Evolutionary conservation across 768 basidiomycete species (phyloP), one percentile per base, ranked within the genome.

Genomic region (Hydnomerulius pinastri): DNA sequence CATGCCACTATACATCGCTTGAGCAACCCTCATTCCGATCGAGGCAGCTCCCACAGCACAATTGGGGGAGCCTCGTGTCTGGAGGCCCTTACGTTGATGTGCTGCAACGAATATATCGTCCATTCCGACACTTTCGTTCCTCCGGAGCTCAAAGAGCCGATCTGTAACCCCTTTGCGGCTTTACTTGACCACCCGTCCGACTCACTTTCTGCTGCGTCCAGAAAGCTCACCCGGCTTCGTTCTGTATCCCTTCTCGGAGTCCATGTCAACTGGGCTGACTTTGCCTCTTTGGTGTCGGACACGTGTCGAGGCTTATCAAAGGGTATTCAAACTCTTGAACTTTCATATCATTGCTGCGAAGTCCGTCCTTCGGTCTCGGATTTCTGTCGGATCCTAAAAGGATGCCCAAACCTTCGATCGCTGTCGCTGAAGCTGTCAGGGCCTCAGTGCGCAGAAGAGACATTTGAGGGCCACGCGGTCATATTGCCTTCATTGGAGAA

Each of bases 71-170:
- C 51, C 9, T 54, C 63, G 6, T 58, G 59, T 18, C 74, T 83
- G 35, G 76, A 81, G 60, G 75, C 72, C 5, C 64, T 86, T 38
- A 73, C 73, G 23, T 68, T 85, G 17, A 80, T 83, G 75, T 77
- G 78, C 27, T 85, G 81, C 66, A 83, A 83, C 57, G 79, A 81
- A 49, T 81, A 77, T 57, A 71, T 74, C 44, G 73, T 77, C 55
- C 77, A 75, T 58, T 68, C 69, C 5, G 68, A 68, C 15, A 56
- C 63, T 23, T 82, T 83, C 62, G 70, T 70, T 51, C 78, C 81
- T 4, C 48, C 50, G 10, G 53, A 67, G 5, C 64, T 77, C 60
- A 72, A 69, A 50, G 61, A 63, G 12, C 69, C 70, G 11, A 55
- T 61, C 4, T 73, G 73, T 48, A 67, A 77, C 6, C 59, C 62